A percentile compares a stretch with the other conserved stretches of the same genome.
Conservation (phyloP, 1,284 basidiomycete species). For the Ganoderma resinaceum region DNA sequence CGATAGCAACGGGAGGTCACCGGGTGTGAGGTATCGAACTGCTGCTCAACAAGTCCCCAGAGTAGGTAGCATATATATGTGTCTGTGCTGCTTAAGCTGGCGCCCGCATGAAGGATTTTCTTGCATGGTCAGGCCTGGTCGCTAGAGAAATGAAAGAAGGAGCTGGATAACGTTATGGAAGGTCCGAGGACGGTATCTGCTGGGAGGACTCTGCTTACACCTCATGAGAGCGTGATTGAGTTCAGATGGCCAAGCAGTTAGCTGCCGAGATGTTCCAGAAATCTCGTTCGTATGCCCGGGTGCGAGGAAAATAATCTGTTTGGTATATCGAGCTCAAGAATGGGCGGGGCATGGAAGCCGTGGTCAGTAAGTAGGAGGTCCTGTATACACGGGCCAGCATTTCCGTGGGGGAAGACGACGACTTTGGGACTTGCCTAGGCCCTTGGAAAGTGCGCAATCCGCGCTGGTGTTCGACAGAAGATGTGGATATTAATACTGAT, state of each 20-base stretch:
- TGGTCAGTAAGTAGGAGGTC: constrained; percentile 12
- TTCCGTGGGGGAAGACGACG: not conserved
- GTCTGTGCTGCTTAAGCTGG: constrained; percentile 10
- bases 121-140: constrained; percentile 18
- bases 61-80: constrained; percentile 27
- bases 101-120: constrained; percentile 23
- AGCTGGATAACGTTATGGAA: constrained; percentile 26
- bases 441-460: not conserved
- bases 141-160: constrained; percentile 15
- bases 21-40: constrained; percentile 22
- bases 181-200: constrained; percentile 16
- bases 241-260: constrained; percentile 20
- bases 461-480: constrained; percentile 10
- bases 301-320: constrained; percentile 4
- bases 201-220: constrained; percentile 21
- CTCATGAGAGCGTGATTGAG: constrained; percentile 29
- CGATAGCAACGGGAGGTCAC: constrained; percentile 5
- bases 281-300: constrained; percentile 25
- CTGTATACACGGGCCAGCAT: constrained; percentile 2
- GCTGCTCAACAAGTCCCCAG: constrained; percentile 15
- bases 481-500: constrained; percentile 13
- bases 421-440: not conserved
- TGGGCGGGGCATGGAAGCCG: constrained; percentile 7
- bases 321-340: constrained; percentile 9
- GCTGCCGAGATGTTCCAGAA: constrained; percentile 19